Conservation (phyloP, 352 stramenopile species). For the Pythium sp. region DNA sequence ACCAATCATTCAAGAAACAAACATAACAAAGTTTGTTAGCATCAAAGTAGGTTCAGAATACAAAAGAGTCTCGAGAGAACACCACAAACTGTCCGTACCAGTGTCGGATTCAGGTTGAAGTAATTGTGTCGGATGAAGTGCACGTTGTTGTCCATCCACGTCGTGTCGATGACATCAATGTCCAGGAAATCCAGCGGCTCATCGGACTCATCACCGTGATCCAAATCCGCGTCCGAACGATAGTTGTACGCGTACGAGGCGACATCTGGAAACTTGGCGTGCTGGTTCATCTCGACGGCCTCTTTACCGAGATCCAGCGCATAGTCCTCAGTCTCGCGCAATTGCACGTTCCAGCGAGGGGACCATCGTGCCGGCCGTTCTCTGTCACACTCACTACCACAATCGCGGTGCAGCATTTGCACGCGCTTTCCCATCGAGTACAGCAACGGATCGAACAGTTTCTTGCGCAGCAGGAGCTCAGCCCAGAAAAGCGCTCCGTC, state of each 20-base stretch:
- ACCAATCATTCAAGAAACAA: slow-evolving; percentile 10
- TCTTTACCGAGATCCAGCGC: slow-evolving; percentile 38
- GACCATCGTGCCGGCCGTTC: background rate
- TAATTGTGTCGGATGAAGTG: slow-evolving; percentile 82
- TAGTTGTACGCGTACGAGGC: slow-evolving; percentile 52
- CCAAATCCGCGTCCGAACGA: slow-evolving; percentile 15
- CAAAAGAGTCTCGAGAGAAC: background rate
- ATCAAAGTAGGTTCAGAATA: background rate
- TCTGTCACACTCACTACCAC: slow-evolving; percentile 4
- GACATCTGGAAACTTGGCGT: slow-evolving; percentile 51
- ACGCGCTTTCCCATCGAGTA: slow-evolving; percentile 56
- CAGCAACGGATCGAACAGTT: slow-evolving; percentile 35
- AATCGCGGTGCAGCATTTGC: slow-evolving; percentile 44
- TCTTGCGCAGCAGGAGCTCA: slow-evolving; percentile 48
- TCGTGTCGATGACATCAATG: slow-evolving; percentile 88
- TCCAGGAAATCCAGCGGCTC: slow-evolving; percentile 53
- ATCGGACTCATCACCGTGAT: slow-evolving; percentile 15
- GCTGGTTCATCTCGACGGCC: slow-evolving; percentile 50
- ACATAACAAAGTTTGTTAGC: slow-evolving; percentile 5
- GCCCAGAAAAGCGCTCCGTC: slow-evolving; percentile 77
- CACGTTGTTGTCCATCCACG: slow-evolving; percentile 86
- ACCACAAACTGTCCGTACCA: slow-evolving; percentile 33
- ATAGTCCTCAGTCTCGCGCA: slow-evolving; percentile 25
- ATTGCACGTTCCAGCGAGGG: slow-evolving; percentile 15
- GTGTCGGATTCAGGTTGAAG: slow-evolving; percentile 84